Percentiles rank a stretch among this genome's conserved stretches.
Evolutionary conservation across 2,329 filamentous ascomycete species (phyloP).

Genomic region (Calonectria multiphialidica): DNA sequence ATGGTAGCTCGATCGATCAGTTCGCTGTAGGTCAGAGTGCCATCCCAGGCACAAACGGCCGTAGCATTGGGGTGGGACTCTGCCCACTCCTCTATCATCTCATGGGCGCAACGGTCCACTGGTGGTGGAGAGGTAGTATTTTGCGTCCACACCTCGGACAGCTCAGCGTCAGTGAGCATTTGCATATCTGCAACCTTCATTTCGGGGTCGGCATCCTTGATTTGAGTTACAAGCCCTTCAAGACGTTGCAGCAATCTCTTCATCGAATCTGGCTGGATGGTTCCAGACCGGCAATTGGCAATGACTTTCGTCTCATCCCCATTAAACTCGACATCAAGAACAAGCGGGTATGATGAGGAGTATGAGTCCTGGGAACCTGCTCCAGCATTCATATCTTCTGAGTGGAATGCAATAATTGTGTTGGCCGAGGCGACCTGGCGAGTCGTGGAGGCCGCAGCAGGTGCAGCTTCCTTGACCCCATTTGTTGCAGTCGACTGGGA

Average conservation of each 20-base stretch:
- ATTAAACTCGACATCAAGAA: background rate
- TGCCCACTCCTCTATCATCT: background rate
- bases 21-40: background rate
- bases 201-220: background rate
- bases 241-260: background rate
- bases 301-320: background rate
- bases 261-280: background rate
- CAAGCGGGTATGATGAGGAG: background rate
- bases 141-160: background rate
- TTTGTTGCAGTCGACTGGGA: background rate
- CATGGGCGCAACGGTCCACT: background rate
- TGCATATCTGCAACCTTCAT: background rate
- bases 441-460: background rate
- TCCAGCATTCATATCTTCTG: background rate
- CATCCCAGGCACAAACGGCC: slow-evolving; percentile 38
- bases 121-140: background rate
- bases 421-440: background rate
- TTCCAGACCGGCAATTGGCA: background rate
- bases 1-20: background rate
- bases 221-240: background rate
- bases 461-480: background rate
- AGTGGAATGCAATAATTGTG: background rate
- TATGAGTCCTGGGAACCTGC: background rate
- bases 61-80: background rate
- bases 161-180: background rate